Conservation (phyloP, 176 grass and related monocot genomes). For the Secale cereale region DNA sequence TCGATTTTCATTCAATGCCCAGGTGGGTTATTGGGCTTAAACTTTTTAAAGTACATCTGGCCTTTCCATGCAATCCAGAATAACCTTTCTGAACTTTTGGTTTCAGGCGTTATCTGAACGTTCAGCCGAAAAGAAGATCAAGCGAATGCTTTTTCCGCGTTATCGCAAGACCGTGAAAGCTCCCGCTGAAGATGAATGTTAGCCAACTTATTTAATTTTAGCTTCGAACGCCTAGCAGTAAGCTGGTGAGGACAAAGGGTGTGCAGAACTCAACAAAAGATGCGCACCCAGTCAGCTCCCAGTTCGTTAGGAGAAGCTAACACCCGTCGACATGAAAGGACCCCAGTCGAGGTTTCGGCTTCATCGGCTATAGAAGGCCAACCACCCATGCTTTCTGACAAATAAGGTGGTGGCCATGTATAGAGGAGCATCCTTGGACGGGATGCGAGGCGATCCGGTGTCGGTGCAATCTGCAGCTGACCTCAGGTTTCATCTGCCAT, state of each 20-base stretch:
- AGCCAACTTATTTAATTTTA: constrained; percentile 15
- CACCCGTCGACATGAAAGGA: constrained; percentile 33
- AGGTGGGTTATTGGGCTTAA: constrained; percentile 39
- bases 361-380: background rate
- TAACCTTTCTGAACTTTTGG: constrained; percentile 14
- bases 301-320: constrained; percentile 19
- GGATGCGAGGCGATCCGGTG: background rate
- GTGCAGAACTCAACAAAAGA: constrained; percentile 1
- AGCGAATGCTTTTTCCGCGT: constrained; percentile 72
- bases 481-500: background rate
- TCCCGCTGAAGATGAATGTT: constrained; percentile 46
- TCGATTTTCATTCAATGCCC: constrained; percentile 82
- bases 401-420: constrained; percentile 21
- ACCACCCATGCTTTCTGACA: constrained; percentile 11
- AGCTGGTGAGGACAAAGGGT: background rate
- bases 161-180: constrained; percentile 49
- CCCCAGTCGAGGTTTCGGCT: constrained; percentile 13
- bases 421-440: background rate
- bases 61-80: background rate
- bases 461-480: background rate
- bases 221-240: background rate
- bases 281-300: constrained; percentile 11
- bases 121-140: constrained; percentile 91
- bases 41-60: background rate
- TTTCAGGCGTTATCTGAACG: constrained; percentile 71